A percentile compares a stretch with the other conserved stretches of the same genome.
Conservation (phyloP, 257 asterid genomes). For the Capsicum baccatum region DNA sequence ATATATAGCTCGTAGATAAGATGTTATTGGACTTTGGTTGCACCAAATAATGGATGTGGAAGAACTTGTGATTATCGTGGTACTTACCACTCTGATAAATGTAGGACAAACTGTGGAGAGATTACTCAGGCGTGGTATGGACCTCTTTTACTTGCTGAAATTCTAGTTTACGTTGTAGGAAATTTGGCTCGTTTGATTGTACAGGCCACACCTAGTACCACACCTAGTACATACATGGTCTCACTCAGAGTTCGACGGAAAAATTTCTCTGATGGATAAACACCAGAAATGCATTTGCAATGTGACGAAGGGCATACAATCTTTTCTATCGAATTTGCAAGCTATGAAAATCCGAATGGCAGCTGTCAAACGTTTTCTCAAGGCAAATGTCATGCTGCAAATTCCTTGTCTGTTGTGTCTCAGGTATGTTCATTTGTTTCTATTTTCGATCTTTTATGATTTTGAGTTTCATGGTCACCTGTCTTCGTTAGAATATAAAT, state of each 20-base stretch:
- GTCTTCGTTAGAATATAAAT: too few relatives aligned
- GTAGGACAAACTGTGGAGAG: conserved; percentile 76
- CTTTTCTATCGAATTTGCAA: conserved; percentile 73
- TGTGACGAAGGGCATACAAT: conserved; percentile 72
- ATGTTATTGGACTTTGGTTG: conserved; percentile 79
- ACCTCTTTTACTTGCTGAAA: background rate
- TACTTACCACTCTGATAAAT: conserved; percentile 68
- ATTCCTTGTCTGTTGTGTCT: conserved; percentile 63
- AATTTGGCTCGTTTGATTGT: background rate
- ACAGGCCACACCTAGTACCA: background rate
- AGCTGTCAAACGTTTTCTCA: conserved; percentile 69
- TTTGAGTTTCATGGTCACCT: background rate
- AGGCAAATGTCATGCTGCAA: conserved; percentile 78
- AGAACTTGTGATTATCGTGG: conserved; percentile 78
- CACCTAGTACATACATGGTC: conserved; percentile 53
- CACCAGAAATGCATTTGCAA: conserved; percentile 71
- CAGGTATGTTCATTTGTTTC: conserved; percentile 47
- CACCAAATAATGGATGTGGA: conserved; percentile 78
- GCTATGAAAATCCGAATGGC: conserved; percentile 90
- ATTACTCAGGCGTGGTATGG: conserved; percentile 89
- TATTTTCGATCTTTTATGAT: background rate
- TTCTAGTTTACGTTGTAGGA: background rate
- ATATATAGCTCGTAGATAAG: background rate
- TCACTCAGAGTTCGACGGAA: conserved; percentile 38
- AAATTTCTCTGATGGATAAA: conserved; percentile 36